Conservation (phyloP, 805 yeast genomes). For the Wickerhamomyces strasburgensis region DNA sequence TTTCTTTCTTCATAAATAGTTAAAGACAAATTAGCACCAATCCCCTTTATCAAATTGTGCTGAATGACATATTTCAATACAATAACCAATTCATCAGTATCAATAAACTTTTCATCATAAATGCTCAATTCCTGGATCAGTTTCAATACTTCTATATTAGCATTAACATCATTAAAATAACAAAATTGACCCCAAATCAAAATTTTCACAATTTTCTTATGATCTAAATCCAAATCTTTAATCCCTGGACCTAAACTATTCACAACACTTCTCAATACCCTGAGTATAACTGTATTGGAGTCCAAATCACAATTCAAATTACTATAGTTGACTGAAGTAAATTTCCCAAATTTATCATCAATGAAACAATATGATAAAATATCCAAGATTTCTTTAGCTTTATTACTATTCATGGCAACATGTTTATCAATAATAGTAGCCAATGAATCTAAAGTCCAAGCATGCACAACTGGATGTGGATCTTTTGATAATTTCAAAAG, state of each 20-base stretch:
- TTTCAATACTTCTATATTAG: slow-evolving; percentile 34
- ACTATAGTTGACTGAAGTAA: slow-evolving; percentile 37
- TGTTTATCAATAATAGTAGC: slow-evolving; percentile 52
- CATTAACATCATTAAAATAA: slow-evolving; percentile 29
- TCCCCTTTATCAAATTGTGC: slow-evolving; percentile 28
- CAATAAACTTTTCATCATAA: slow-evolving; percentile 37
- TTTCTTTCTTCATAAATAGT: slow-evolving; percentile 36
- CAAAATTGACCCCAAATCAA: slow-evolving; percentile 30
- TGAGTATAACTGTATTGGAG: slow-evolving; percentile 39
- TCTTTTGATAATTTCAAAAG: slow-evolving; percentile 59
- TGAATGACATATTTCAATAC: slow-evolving; percentile 29
- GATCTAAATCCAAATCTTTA: slow-evolving; percentile 25
- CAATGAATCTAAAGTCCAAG: slow-evolving; percentile 62
- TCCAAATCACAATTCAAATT: slow-evolving; percentile 45
- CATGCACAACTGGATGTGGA: slow-evolving; percentile 82
- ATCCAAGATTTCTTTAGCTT: slow-evolving; percentile 40
- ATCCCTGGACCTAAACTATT: slow-evolving; percentile 57
- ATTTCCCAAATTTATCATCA: slow-evolving; percentile 47
- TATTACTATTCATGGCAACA: slow-evolving; percentile 37
- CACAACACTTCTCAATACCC: slow-evolving; percentile 40
- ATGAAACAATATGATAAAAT: slow-evolving; percentile 35
- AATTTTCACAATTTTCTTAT: slow-evolving; percentile 32
- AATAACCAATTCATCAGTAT: slow-evolving; percentile 25
- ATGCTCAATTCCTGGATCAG: slow-evolving; percentile 42
- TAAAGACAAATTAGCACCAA: slow-evolving; percentile 24